These are phyloP conservation scores for Didymella segeticola DNA, from an alignment of 2,329 filamentous ascomycete genomes.

Conservation along the genomic window DNA sequence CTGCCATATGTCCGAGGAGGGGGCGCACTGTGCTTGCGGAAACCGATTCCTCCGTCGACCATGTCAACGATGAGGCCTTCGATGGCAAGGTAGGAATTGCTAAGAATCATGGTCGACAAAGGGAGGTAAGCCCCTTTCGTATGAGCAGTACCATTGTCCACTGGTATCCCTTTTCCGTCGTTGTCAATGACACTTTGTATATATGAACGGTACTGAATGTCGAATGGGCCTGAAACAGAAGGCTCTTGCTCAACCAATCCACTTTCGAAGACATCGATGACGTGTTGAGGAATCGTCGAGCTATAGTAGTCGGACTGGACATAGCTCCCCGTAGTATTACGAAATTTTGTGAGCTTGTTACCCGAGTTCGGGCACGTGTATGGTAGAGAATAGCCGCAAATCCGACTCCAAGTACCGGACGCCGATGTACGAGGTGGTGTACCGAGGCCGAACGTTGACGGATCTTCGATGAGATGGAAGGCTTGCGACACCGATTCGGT, in stretches of 20 bases:
- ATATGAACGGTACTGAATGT: conserved; percentile 2
- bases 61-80: conserved; percentile 57
- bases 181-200: background rate
- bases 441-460: conserved; percentile 48
- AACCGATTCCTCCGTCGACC: conserved; percentile 52
- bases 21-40: conserved; percentile 56
- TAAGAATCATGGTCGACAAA: conserved; percentile 20
- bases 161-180: background rate
- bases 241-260: background rate
- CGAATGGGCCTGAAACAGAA: background rate
- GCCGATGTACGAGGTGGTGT: conserved; percentile 47
- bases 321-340: background rate
- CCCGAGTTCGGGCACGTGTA: conserved; percentile 2
- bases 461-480: conserved; percentile 52
- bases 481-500: conserved; percentile 15
- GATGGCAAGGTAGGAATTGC: conserved; percentile 43
- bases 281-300: background rate
- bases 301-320: background rate
- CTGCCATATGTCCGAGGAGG: conserved; percentile 43
- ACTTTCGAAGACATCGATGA: background rate
- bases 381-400: conserved; percentile 33
- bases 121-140: background rate
- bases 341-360: background rate
- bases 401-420: conserved; percentile 37
- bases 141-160: background rate